phyloP scores from a whole-genome alignment of 2,329 filamentous ascomycete species.

The Apiospora hydei region DNA sequence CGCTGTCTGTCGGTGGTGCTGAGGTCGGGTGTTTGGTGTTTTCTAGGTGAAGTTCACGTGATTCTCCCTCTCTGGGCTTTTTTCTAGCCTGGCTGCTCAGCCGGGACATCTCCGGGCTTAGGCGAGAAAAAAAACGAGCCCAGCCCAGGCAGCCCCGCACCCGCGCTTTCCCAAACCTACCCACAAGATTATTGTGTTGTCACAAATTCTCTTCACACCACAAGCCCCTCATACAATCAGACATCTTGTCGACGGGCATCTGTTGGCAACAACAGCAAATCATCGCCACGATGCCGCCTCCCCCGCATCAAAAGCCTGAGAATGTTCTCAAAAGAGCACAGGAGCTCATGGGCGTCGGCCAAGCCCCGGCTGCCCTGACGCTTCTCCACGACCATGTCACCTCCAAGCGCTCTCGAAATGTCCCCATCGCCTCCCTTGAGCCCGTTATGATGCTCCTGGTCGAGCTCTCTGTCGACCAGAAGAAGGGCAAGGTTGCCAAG shows the following conservation, averaged over 20 bases:
- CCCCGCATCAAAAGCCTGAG: conserved; percentile 96
- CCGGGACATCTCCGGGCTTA: conserved; percentile 21
- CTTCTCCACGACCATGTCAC: conserved; percentile 99
- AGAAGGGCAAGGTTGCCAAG: conserved; percentile 98
- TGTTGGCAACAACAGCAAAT: conserved; percentile 21
- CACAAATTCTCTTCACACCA: conserved; percentile 21
- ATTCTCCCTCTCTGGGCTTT: background rate
- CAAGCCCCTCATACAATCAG: conserved; percentile 20
- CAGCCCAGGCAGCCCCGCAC: conserved; percentile 15
- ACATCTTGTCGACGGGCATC: conserved; percentile 20
- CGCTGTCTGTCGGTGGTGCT: background rate
- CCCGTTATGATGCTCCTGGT: conserved; percentile 98
- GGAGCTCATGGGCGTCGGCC: conserved; percentile 97
- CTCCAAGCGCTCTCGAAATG: conserved; percentile 97
- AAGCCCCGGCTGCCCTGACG: conserved; percentile 89
- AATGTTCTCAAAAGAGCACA: conserved; percentile 99
- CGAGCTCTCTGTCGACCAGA: conserved; percentile 93
- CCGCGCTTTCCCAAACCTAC: conserved; percentile 19
- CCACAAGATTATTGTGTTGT: conserved; percentile 21
- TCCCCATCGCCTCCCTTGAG: conserved; percentile 93
- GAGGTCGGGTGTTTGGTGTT: background rate
- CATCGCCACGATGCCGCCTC: conserved; percentile 73
- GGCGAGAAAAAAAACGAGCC: conserved; percentile 7
- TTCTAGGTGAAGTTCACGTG: background rate
- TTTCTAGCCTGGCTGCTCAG: background rate